Base-by-base conservation (phyloP, 2,329 filamentous ascomycete genomes). In the Lizonia empirigonia region DNA sequence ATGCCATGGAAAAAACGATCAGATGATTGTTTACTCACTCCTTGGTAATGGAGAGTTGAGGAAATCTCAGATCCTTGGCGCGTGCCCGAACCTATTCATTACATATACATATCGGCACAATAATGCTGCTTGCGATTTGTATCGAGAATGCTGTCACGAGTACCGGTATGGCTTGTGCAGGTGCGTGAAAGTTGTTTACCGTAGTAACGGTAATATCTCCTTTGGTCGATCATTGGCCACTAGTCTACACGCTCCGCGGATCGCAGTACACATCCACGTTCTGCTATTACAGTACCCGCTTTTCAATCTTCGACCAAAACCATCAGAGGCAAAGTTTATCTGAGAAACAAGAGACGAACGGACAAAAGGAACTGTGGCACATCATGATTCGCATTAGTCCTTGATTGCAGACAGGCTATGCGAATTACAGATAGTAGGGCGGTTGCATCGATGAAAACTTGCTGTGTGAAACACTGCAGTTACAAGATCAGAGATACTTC, bases 401-500 rank as follows among this genome's bases (percentile, higher is more conserved):
- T n/a, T n/a, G 4, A 29, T n/a, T 27, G 26, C 26, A n/a, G 27
- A 7, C n/a, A n/a, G n/a, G n/a, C 5, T 13, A 5, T 10, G 12
- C 26, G 26, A 29, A 4, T 13, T 27, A 12, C 27, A 3, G 27
- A 23, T 15, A 18, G 16, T 22, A 35, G n/a, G 10, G 23, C n/a
- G n/a, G n/a, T n/a, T n/a, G n/a, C n/a, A n/a, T n/a, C n/a, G n/a
- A n/a, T n/a, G n/a, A n/a, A n/a, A n/a, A n/a, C 10, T 34, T 35
- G 15, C 32, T 30, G n/a, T 27, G 9, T 18, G 16, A 4, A 10
- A 12, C 16, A 1, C 13, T 16, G 7, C 10, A 33, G 37, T n/a
- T n/a, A n/a, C n/a, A 15, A 30, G 3, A 19, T 30, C 27, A 70
- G 41, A 71, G 38, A 48, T 71, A 72, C 54, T 67, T 71, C 32